phyloP scores from a whole-genome alignment of 441 rosid species.

The Hura crepitans region DNA sequence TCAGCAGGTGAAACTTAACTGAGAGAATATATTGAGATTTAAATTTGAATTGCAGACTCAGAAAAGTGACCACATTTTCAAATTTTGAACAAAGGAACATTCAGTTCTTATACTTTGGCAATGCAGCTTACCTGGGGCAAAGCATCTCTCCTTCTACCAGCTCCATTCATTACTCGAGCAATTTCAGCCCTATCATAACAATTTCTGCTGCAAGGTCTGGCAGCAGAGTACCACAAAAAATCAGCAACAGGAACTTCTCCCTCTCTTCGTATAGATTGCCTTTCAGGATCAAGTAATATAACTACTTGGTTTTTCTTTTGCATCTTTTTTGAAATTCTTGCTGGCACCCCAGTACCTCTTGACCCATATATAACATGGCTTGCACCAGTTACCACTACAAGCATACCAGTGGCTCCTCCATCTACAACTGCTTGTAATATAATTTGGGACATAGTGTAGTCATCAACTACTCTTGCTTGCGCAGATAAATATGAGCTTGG shows the following conservation, averaged over 20 bases:
- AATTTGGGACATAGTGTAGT: slow-evolving; percentile 73
- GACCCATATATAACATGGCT: slow-evolving; percentile 76
- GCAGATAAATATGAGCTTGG: slow-evolving; percentile 85
- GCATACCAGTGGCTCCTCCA: slow-evolving; percentile 61
- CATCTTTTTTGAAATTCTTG: slow-evolving; percentile 78
- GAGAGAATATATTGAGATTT: background rate
- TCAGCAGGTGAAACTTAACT: background rate
- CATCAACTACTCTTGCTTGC: slow-evolving; percentile 85
- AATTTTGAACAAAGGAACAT: background rate
- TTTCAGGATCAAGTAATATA: slow-evolving; percentile 82
- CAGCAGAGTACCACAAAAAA: slow-evolving; percentile 92
- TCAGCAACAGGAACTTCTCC: slow-evolving; percentile 91
- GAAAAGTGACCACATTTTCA: background rate
- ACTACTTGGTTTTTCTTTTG: slow-evolving; percentile 87
- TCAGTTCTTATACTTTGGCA: background rate
- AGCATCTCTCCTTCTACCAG: slow-evolving; percentile 84
- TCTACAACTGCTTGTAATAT: slow-evolving; percentile 55
- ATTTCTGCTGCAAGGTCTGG: slow-evolving; percentile 89
- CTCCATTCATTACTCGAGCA: slow-evolving; percentile 96
- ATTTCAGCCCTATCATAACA: slow-evolving; percentile 98
- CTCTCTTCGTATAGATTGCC: slow-evolving; percentile 75
- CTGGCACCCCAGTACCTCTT: slow-evolving; percentile 81
- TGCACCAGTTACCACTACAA: slow-evolving; percentile 78
- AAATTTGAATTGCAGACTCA: background rate
- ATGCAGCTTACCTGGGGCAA: slow-evolving; percentile 64